Base-by-base conservation (phyloP, 495 filamentous ascomycete species). In the Tuber microsphaerosporum region DNA sequence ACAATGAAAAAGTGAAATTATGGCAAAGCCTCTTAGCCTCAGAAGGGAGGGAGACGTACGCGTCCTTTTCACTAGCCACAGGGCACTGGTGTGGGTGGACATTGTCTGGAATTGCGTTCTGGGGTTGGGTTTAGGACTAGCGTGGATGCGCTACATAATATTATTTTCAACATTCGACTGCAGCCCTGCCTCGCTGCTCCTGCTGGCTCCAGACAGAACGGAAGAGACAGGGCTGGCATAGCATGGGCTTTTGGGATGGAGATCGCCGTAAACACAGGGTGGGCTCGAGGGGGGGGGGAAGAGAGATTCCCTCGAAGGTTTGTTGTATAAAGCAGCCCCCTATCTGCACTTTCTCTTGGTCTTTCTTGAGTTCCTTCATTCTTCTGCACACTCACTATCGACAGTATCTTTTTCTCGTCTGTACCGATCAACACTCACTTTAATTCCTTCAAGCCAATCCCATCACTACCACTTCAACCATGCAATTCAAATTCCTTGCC, bases 11-110 rank as follows among this genome's bases (percentile, higher is more conserved):
- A 17, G 26, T 34, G 56, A 65, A 31, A 31, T 34, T 17, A 31
- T 26, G 8, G 48, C 56, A 26, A 65, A 31, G 26, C 56, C 26
- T 26, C 56, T 5, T 31, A 31, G 12, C 56, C 14, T 14, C 10
- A 46, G 26, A 17, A 12, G 26, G 14, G 56, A 7, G 26, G 31
- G 16, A 65, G 56, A 65, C 26, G 26, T 65, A 65, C 56, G 56
- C 56, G 56, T 65, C 56, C 56, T 34, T 34, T 31, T 34, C 56
- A 65, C 56, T 26, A 65, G 56, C 56, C 56, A 65, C 56, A 65
- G 31, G 19, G 16, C 12, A 34, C 26, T 6, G 3, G 26, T 65
- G 56, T 34, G 56, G 51, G n/a, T 26, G 10, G 4, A n/a, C 0
- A n/a, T n/a, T 26, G n/a, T n/a, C 51, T n/a, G 51, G 14, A 34